phyloP scores from a whole-genome alignment of 192 early-diverging fungal species.

The Coemansia sp. region DNA sequence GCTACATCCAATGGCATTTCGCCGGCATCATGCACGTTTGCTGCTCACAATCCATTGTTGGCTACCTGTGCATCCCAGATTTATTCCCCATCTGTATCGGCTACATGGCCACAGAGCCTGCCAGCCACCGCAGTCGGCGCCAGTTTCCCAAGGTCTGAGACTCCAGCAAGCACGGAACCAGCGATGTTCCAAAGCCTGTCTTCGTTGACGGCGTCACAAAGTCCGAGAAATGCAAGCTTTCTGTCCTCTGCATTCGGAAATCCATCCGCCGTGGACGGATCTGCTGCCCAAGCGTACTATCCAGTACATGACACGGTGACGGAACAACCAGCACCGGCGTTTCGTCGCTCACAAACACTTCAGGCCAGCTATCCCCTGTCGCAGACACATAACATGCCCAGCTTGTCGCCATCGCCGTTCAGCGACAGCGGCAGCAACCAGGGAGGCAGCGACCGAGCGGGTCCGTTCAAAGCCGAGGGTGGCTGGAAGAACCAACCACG shows the following conservation, averaged over 20 bases:
- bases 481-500: conserved; percentile 36
- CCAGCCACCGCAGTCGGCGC: neutral
- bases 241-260: conserved; percentile 1
- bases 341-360: too few relatives aligned
- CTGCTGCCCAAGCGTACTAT: too few relatives aligned
- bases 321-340: too few relatives aligned
- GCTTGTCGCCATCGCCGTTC: neutral
- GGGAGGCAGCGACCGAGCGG: neutral
- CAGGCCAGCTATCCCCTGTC: neutral
- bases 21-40: neutral
- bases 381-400: neutral
- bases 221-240: neutral
- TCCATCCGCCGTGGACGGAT: neutral
- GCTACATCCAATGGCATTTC: neutral
- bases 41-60: conserved; percentile 4
- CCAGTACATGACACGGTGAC: too few relatives aligned
- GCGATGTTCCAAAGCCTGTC: neutral
- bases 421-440: conserved; percentile 8
- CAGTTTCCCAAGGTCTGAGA: neutral
- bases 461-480: neutral
- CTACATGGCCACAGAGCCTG: neutral
- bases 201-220: conserved; percentile 4
- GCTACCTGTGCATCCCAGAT: neutral
- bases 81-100: neutral
- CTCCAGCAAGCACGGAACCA: neutral